Base-by-base conservation (phyloP, 306 rosid species). In the Ceratonia siliqua region DNA sequence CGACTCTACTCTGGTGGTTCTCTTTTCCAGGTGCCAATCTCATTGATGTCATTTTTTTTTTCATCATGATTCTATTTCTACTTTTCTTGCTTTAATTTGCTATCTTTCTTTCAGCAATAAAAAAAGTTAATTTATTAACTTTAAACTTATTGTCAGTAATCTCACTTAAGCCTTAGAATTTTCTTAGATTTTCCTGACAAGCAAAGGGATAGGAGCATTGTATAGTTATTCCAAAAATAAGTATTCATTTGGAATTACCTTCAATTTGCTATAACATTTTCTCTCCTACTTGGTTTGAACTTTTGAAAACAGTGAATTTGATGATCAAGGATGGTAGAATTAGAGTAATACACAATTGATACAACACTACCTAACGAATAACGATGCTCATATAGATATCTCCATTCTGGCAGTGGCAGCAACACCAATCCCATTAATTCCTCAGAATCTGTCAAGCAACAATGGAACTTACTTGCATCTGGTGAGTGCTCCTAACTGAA, bases 1-100 rank as follows among this genome's bases (percentile, higher is more conserved):
- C 32, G 32, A 28, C 32, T 28, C 32, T 28, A 43, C 90, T 90
- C 79, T 87, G 90, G 90, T 87, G 89, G 86, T 84, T 81, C 84
- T 85, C 90, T 76, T 75, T 35, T 72, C 84, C 85, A 73, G 96
- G 92, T 89, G 11, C 67, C 46, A 74, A 33, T 41, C 56, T 28
- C 32, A 5, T 64, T 9, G 3, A 2, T 3, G 30, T 10, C 1
- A 22, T 52, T 21, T 50, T 38, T 33, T 30, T 22, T 20, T 15
- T 30, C 28, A 13, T 8, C 32, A 22, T 14, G 5, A 2, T 25
- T 53, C 28, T 27, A 5, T 5, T 20, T 54, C 6, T 22, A 4
- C 15, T 21, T 8, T 18, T 8, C 13, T 53, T 21, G 13, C 21
- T 21, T 20, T 22, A 2, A 21, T 53, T 21, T 21, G 15, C 57